Evolutionary conservation across 768 basidiomycete genomes (phyloP).

Genomic region (Suillus plorans): DNA sequence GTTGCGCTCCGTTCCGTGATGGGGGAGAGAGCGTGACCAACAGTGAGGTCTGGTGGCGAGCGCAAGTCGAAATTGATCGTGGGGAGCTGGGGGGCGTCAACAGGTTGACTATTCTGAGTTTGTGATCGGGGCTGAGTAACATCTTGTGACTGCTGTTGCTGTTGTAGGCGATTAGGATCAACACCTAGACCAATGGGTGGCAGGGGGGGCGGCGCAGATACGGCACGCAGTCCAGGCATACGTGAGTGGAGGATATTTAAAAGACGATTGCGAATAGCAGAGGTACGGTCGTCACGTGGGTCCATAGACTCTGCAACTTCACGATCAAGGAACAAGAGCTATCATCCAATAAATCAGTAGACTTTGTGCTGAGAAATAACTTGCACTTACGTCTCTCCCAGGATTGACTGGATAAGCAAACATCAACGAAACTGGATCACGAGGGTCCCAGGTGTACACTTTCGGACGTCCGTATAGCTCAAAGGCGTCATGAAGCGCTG

Average conservation of each 20-base stretch:
- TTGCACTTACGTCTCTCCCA: slow-evolving; percentile 67
- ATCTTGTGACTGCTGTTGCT: slow-evolving; percentile 33
- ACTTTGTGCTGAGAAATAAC: not conserved
- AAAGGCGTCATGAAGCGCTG: slow-evolving; percentile 85
- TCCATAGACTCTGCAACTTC: slow-evolving; percentile 79
- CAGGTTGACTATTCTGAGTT: slow-evolving; percentile 11
- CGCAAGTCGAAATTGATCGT: slow-evolving; percentile 48
- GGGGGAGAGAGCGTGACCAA: slow-evolving; percentile 50
- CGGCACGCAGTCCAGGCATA: slow-evolving; percentile 39
- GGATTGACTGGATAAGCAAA: slow-evolving; percentile 92
- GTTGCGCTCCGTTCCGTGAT: slow-evolving; percentile 56
- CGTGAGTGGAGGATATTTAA: slow-evolving; percentile 62
- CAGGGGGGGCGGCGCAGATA: slow-evolving; percentile 15
- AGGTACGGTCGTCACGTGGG: slow-evolving; percentile 75
- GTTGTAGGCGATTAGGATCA: slow-evolving; percentile 13
- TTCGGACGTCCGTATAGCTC: slow-evolving; percentile 86
- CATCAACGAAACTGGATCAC: slow-evolving; percentile 80
- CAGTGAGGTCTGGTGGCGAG: slow-evolving; percentile 11
- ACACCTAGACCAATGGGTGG: slow-evolving; percentile 18
- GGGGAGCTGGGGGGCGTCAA: slow-evolving; percentile 51
- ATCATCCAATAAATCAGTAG: slow-evolving; percentile 17
- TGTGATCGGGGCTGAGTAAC: slow-evolving; percentile 18
- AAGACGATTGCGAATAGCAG: slow-evolving; percentile 61
- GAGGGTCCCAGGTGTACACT: slow-evolving; percentile 86
- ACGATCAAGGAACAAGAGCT: slow-evolving; percentile 88